These are phyloP conservation scores for Myrmaecium sp. DNA, from an alignment of 2,329 filamentous ascomycete genomes.

Conservation along the genomic window DNA sequence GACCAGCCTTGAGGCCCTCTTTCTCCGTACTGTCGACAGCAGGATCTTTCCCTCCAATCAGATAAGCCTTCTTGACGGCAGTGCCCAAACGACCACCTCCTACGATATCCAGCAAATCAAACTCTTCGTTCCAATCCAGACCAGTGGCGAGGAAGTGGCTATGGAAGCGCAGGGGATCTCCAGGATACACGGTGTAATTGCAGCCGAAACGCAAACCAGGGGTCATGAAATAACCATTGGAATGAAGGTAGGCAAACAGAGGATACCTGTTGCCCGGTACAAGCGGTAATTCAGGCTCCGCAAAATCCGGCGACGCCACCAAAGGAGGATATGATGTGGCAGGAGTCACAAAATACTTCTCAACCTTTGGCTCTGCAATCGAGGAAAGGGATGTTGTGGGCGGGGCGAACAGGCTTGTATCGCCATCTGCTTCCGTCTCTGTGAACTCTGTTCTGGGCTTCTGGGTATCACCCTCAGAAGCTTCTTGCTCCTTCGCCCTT, in stretches of 20 bases:
- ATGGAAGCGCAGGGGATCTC: constrained; percentile 86
- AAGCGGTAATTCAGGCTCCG: constrained; percentile 22
- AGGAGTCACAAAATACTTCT: too few species aligned
- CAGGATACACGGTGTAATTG: constrained; percentile 86
- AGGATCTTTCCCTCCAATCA: constrained; percentile 54
- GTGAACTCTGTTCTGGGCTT: constrained; percentile 1
- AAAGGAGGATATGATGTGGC: constrained; percentile 4
- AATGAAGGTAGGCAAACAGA: constrained; percentile 66
- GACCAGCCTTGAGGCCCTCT: too few species aligned
- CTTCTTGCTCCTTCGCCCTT: constrained; percentile 7
- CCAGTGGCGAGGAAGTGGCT: constrained; percentile 84
- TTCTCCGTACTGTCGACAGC: neutral
- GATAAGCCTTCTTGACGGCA: constrained; percentile 86
- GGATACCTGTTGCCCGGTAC: too few species aligned
- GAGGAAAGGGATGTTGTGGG: too few species aligned
- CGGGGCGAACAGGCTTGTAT: too few species aligned
- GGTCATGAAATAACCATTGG: constrained; percentile 67
- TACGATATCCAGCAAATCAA: constrained; percentile 71
- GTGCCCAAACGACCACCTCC: constrained; percentile 78
- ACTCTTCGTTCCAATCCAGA: constrained; percentile 72
- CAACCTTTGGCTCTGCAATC: too few species aligned
- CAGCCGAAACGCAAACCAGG: constrained; percentile 90
- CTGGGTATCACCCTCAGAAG: constrained; percentile 15
- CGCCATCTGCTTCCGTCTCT: too few species aligned
- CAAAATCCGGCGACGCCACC: constrained; percentile 1